phyloP scores from a whole-genome alignment of 202 grass and related monocot genomes.

The Panicum virgatum region DNA sequence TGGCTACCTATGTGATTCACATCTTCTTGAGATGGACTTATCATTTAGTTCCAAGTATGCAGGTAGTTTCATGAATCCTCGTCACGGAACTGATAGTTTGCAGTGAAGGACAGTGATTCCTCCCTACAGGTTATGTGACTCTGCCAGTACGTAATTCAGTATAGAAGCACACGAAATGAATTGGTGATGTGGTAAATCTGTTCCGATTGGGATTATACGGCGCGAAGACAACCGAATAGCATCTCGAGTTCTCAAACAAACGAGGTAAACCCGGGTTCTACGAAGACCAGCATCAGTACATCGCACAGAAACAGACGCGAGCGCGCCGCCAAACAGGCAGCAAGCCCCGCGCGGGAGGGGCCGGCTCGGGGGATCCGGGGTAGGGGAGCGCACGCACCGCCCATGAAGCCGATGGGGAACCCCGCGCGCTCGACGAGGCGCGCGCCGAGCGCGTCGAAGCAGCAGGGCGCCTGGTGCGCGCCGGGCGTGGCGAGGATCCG shows the following conservation, averaged over 20 bases:
- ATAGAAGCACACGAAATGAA: not conserved
- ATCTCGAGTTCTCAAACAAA: not conserved
- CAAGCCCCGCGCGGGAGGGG: not conserved
- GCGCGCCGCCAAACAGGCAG: too few species aligned
- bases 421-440: slow-evolving; percentile 75
- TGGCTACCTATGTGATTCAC: not conserved
- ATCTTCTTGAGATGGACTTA: not conserved
- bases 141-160: not conserved
- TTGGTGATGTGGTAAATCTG: not conserved
- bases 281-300: not conserved
- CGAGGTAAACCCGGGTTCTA: slow-evolving; percentile 17
- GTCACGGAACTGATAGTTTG: not conserved
- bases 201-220: not conserved
- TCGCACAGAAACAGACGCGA: not conserved
- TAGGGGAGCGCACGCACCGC: slow-evolving; percentile 47
- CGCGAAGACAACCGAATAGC: not conserved
- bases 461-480: slow-evolving; percentile 86
- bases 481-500: slow-evolving; percentile 68
- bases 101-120: not conserved
- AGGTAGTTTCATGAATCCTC: not conserved
- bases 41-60: not conserved
- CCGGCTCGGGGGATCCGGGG: not conserved
- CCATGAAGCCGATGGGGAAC: slow-evolving; percentile 77
- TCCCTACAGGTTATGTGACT: not conserved
- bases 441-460: slow-evolving; percentile 88